phyloP scores from a whole-genome alignment of 2,329 filamentous ascomycete genomes.

The Emmonsiellopsis sp. region DNA sequence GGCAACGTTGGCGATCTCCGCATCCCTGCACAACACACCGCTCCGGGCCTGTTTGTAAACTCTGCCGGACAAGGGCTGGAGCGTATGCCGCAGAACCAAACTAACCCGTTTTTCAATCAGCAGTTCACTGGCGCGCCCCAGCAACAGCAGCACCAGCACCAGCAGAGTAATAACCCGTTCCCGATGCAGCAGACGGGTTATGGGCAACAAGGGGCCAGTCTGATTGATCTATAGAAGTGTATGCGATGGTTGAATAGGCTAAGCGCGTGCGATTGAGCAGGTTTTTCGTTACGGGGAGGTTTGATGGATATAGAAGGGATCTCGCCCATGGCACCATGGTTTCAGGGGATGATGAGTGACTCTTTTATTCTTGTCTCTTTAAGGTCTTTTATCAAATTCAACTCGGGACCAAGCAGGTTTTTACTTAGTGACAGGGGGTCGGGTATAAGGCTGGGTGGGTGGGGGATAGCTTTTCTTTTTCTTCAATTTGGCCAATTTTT shows the following conservation, averaged over 20 bases:
- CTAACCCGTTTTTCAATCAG: conserved; percentile 80
- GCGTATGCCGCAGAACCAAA: conserved; percentile 56
- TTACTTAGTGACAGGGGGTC: no score
- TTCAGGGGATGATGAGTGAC: background rate
- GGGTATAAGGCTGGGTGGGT: background rate
- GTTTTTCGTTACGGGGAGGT: no score
- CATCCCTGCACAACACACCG: conserved; percentile 92
- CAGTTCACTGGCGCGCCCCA: conserved; percentile 65
- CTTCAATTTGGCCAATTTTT: background rate
- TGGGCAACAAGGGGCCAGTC: conserved; percentile 42
- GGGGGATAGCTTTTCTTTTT: background rate
- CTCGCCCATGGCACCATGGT: no score
- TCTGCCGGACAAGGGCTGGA: conserved; percentile 75
- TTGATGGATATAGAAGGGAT: no score
- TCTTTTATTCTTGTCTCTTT: background rate
- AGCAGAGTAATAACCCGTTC: conserved; percentile 46
- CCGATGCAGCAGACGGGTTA: conserved; percentile 35
- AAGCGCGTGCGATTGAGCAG: background rate
- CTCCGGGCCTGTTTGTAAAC: conserved; percentile 93
- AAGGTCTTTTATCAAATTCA: background rate
- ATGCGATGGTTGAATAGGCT: background rate
- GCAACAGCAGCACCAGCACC: conserved; percentile 21
- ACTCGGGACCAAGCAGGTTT: background rate
- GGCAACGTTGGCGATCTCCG: conserved; percentile 94
- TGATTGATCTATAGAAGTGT: conserved; percentile 49